Evolutionary conservation across 108 stramenopile genomes (phyloP), one percentile per base, ranked within the genome.

Genomic region (Nitzschia putrida): DNA sequence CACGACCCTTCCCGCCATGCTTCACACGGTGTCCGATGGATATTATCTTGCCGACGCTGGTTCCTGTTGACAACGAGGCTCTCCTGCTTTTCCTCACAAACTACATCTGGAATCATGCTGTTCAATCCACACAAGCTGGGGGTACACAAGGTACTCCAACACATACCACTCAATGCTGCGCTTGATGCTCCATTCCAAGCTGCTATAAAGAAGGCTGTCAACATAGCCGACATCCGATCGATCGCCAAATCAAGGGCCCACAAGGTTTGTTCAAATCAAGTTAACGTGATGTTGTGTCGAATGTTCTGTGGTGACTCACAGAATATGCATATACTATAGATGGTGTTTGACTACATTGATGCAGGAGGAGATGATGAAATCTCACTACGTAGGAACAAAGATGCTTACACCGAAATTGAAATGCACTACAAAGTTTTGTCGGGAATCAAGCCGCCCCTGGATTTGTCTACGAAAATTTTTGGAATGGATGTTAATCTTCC

Each of bases 281-380:
- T 7, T 23, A 4, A 57, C 16, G 7, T 2, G 3, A 61, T 38
- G 5, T 22, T 1, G 22, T n/a, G 14, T 20, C 34, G 42, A 39
- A 21, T 1, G 49, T 3, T 21, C n/a, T 43, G 38, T 44, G 16
- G 4, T 49, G 18, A 26, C 21, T 45, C 56, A 22, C 25, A 12
- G 68, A 14, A 21, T 49, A 6, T 7, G 1, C 3, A 7, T 5
- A 21, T 7, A n/a, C 0, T 41, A 24, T 44, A 82, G 81, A 88
- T 90, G 86, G 85, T 90, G 7, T 90, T 90, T 61, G 89, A 90
- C 64, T 90, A 90, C 61, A 79, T 90, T 24, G 89, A 90, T 65
- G 89, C 83, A 20, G 89, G 90, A 42, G 90, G 84, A 1, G 90
- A 91, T 60, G 90, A 91, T 60, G 90, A 91, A 75, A 85, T 88